Percentiles rank a stretch among this genome's conserved stretches.
phyloP scores from a whole-genome alignment of 2,329 filamentous ascomycete species.

The Harringtonia aguacate region DNA sequence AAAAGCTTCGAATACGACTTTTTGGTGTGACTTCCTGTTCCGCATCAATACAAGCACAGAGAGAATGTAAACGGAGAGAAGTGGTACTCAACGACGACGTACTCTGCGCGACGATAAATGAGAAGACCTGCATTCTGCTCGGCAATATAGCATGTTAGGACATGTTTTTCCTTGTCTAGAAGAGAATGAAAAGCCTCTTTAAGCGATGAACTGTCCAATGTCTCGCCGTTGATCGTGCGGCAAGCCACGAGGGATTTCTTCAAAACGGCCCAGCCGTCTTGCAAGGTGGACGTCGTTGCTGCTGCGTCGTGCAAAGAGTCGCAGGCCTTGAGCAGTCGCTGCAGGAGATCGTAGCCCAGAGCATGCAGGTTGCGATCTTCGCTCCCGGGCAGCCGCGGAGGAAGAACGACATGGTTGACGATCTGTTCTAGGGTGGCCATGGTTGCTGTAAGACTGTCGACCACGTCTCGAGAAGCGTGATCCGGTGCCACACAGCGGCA shows the following conservation, averaged over 20 bases:
- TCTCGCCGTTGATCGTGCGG: not conserved
- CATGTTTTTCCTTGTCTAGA: not conserved
- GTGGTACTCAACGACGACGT: slow-evolving; percentile 5
- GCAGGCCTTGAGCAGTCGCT: slow-evolving; percentile 1
- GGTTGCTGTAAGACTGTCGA: no score
- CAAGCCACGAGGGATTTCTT: not conserved
- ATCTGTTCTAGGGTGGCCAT: not conserved
- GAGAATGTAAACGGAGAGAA: not conserved
- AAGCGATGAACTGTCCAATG: not conserved
- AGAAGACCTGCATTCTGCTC: slow-evolving; percentile 22
- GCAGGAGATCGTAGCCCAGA: not conserved
- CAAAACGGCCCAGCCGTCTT: slow-evolving; percentile 2
- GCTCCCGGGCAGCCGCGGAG: slow-evolving; percentile 5
- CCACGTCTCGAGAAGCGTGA: no score
- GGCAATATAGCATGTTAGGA: slow-evolving; percentile 6
- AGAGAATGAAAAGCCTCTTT: not conserved
- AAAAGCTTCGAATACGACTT: slow-evolving; percentile 41
- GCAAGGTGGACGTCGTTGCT: not conserved
- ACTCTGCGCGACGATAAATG: slow-evolving; percentile 15
- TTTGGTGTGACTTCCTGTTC: no score
- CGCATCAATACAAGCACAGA: not conserved
- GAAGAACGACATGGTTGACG: slow-evolving; percentile 11
- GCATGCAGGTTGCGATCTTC: not conserved
- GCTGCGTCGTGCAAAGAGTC: not conserved
- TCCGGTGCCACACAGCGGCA: no score